Base-by-base conservation (phyloP, 257 asterid genomes). In the Anisodus tanguticus region DNA sequence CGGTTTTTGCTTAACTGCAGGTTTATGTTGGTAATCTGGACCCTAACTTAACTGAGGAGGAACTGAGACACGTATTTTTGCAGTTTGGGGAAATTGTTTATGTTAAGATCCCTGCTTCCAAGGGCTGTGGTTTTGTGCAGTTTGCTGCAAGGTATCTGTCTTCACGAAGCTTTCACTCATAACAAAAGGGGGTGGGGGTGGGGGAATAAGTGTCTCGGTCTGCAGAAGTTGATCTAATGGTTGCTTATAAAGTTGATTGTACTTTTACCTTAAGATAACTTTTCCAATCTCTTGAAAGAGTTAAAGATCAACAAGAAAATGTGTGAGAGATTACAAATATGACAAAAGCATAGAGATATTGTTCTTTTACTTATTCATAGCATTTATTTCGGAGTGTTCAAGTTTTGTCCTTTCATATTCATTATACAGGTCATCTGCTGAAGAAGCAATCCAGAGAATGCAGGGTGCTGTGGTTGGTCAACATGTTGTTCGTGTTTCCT, bases 121-220 rank as follows among this genome's bases (percentile, higher is more conserved):
- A 89, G 91, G 98, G 95, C 86, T 95, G 99, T 86, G 98, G 97
- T 58, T 95, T 95, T 86, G 94, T 95, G 87, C 99, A 95, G 91
- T 95, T 91, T 89, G 87, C 97, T 31, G 87, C 91, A 76, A 95
- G 98, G 99, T 93, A 70, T 86, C 49, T 77, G 47, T 77, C 49
- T 77, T 53, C 81, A 77, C 13, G 63, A 53, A 51, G 74, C 59
- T 87, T 69, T 60, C 57, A 79, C 69, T 35, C 19, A 72, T 72
- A 72, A 45, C n/a, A 45, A 47, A 72, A 6, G 1, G 58, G 39
- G 10, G 17, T n/a, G 13, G 53, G 54, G 16, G 13, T 31, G 45
- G 17, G 47, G 68, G 54, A 1, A 3, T 59, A 9, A 19, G 41
- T 72, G 41, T 45, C 9, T 72, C 1, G 37, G 11, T 72, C 43